Base-by-base conservation (phyloP, 1,284 basidiomycete species). In the Microbotryum silenes-acaulis region DNA sequence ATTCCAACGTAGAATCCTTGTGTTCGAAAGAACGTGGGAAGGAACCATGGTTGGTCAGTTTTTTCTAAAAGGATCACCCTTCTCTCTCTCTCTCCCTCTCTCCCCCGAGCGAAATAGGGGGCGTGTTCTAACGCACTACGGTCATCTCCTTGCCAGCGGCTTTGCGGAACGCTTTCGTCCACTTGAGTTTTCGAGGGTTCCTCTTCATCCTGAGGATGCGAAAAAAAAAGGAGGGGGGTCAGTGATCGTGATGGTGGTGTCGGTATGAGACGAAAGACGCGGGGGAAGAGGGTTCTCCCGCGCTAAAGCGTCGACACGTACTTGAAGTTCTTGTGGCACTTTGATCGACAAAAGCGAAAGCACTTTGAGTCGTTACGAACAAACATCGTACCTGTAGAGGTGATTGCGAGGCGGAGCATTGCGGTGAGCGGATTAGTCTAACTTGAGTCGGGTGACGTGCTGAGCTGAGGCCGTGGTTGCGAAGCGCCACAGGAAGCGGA, bases 121-220 rank as follows among this genome's bases (percentile, higher is more conserved):
- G 49, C 23, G 23, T 23, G 23, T 2, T 23, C 23, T 27, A 14
- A 77, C 88, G 76, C 73, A 93, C 91, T 73, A 99, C 89, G 16
- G 90, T 94, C 96, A 99, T 99, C 79, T 99, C 96, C 80, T 98
- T 99, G 68, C 96, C 96, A 62, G 92, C 90, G 27, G 96, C 91
- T 77, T 94, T 97, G 71, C 96, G 84, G 84, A 99, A 99, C 20
- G 96, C 96, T 78, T 99, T 99, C 59, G 96, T 99, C 96, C 96
- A 99, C 72, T 91, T 84, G 56, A 99, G 93, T 79, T 99, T 99
- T 68, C 96, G 85, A 54, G 96, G 96, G 79, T 99, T 99, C 56
- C 96, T 88, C 81, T 98, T 99, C 94, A 99, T 97, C 79, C 91
- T 94, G 72, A 7, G 56, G 62, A 5, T 46, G 37, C 33, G 47